A percentile compares a stretch with the other conserved stretches of the same genome.
These are phyloP conservation scores for Aspergillus kassunensis DNA, from an alignment of 495 filamentous ascomycete genomes.

Conservation along the genomic window DNA sequence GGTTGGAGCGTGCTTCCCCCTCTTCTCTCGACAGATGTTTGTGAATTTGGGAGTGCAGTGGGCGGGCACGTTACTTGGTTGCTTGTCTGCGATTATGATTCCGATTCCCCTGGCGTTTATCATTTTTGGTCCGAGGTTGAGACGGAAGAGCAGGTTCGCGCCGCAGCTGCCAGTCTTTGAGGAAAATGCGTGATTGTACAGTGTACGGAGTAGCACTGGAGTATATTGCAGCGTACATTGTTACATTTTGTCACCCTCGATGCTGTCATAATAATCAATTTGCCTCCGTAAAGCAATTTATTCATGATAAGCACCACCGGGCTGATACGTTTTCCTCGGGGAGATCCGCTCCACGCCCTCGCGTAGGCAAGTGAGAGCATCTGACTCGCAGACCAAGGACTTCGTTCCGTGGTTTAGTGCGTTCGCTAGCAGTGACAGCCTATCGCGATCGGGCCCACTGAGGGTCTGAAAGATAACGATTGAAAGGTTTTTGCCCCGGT, in stretches of 20 bases:
- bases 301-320: conserved; percentile 4
- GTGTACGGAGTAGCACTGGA: background rate
- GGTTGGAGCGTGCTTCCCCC: conserved; percentile 73
- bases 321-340: conserved; percentile 7
- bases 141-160: conserved; percentile 36
- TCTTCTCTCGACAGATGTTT: conserved; percentile 81
- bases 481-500: conserved; percentile 3
- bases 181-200: conserved; percentile 6
- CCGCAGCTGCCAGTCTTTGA: conserved; percentile 19
- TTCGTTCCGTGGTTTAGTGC: background rate
- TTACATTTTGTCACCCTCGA: no score
- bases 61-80: conserved; percentile 74
- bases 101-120: conserved; percentile 60
- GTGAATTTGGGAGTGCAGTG: conserved; percentile 71
- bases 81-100: conserved; percentile 62
- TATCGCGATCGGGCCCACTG: conserved; percentile 3
- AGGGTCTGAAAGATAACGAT: conserved; percentile 9
- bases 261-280: background rate
- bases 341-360: conserved; percentile 4
- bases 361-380: background rate
- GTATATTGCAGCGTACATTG: no score
- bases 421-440: background rate
- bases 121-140: conserved; percentile 29
- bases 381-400: background rate
- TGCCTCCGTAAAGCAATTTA: conserved; percentile 1